Conservation (phyloP, 2,329 filamentous ascomycete genomes). For the Calonectria pteridis region DNA sequence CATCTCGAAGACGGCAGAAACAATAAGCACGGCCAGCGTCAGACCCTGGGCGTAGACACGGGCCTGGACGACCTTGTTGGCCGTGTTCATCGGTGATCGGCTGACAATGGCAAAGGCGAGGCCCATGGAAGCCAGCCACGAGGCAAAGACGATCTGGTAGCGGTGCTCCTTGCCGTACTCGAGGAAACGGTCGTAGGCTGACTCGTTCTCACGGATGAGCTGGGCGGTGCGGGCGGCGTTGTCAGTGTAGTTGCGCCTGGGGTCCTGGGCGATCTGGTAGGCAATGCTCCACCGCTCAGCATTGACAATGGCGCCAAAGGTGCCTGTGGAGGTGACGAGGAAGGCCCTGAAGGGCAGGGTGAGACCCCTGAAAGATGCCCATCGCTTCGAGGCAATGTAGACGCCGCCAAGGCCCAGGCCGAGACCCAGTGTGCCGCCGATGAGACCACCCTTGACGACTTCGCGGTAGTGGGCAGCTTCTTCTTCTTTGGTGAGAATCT, state of each 20-base stretch:
- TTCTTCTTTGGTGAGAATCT: constrained; percentile 95
- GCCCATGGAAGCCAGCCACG: constrained; percentile 86
- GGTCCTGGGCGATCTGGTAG: constrained; percentile 79
- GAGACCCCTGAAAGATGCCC: constrained; percentile 81
- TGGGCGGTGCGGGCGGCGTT: constrained; percentile 68
- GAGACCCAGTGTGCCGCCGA: constrained; percentile 79
- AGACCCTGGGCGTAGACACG: constrained; percentile 94
- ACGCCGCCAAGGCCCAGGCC: constrained; percentile 77
- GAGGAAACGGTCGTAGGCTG: constrained; percentile 69
- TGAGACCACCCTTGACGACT: constrained; percentile 82
- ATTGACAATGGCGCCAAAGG: constrained; percentile 88
- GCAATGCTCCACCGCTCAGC: constrained; percentile 77
- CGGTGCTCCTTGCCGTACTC: constrained; percentile 84
- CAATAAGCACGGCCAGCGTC: constrained; percentile 85
- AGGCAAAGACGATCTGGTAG: constrained; percentile 85
- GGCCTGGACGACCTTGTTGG: constrained; percentile 95
- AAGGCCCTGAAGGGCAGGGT: constrained; percentile 95
- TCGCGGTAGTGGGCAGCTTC: constrained; percentile 85
- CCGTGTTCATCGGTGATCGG: constrained; percentile 78
- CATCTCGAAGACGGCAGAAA: constrained; percentile 85
- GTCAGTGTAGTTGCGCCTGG: constrained; percentile 75
- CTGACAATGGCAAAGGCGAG: constrained; percentile 80
- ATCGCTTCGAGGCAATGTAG: constrained; percentile 74
- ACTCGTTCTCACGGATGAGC: constrained; percentile 68
- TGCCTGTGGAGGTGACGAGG: constrained; percentile 83